A percentile compares a stretch with the other conserved stretches of the same genome.
These are phyloP conservation scores for Aspergillus floridensis DNA, from an alignment of 2,329 filamentous ascomycete genomes.

Conservation along the genomic window DNA sequence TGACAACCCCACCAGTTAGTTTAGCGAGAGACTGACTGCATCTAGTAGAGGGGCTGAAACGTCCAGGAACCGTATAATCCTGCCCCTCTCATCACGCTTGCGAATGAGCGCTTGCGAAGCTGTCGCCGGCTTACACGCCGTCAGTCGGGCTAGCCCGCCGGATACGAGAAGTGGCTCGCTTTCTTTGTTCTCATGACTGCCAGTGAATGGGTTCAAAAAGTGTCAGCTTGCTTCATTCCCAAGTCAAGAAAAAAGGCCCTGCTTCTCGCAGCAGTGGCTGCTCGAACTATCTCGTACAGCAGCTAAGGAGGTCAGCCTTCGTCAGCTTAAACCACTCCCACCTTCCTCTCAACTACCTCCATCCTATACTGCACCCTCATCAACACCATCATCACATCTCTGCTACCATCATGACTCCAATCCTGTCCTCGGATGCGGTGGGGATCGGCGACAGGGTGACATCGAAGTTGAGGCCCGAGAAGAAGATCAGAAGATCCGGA, in stretches of 20 bases:
- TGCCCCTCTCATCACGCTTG: background rate
- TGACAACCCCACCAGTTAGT: no score
- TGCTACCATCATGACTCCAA: background rate
- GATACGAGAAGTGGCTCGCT: background rate
- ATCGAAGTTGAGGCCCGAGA: constrained; percentile 50
- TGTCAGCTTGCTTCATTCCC: no score
- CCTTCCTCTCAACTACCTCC: no score
- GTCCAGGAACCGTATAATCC: no score
- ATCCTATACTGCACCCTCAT: no score
- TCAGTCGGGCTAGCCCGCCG: background rate
- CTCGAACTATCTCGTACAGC: no score
- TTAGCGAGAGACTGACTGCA: no score
- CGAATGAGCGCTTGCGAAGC: background rate
- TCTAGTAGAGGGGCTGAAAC: no score
- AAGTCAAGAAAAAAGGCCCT: no score
- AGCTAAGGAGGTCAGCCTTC: background rate
- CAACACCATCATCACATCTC: background rate
- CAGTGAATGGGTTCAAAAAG: no score
- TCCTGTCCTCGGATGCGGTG: constrained; percentile 23
- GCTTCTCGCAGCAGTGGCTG: no score
- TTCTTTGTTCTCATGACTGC: background rate
- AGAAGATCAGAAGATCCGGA: constrained; percentile 46
- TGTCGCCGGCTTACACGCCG: background rate
- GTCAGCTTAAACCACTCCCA: background rate
- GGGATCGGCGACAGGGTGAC: constrained; percentile 40